A percentile compares a stretch with the other conserved stretches of the same genome.
Evolutionary conservation across 1,139 yeast species (phyloP).

Genomic region (Kodamaea ohmeri): DNA sequence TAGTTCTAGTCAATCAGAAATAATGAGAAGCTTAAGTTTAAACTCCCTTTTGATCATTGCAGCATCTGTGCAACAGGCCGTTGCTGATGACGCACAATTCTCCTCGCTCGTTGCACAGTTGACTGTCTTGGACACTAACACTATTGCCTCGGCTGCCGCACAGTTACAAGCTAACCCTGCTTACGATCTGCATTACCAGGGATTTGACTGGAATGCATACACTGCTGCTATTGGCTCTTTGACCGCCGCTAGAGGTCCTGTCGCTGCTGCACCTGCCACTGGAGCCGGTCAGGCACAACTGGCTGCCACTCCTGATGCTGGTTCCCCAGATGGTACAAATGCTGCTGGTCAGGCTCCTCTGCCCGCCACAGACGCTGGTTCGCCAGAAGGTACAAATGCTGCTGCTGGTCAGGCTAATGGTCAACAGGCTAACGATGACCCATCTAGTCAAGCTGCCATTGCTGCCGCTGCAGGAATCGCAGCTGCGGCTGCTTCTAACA

Average conservation of each 20-base stretch:
- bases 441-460: conserved; percentile 8
- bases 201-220: conserved; percentile 12
- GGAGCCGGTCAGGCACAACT: no score
- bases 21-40: conserved; percentile 3
- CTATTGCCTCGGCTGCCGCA: conserved; percentile 11
- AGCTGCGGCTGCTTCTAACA: conserved; percentile 3
- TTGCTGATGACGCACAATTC: conserved; percentile 8
- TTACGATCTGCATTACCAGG: conserved; percentile 5
- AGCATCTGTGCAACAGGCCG: conserved; percentile 5
- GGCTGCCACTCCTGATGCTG: conserved; percentile 8
- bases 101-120: conserved; percentile 8
- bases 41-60: conserved; percentile 8
- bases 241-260: conserved; percentile 6
- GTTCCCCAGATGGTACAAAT: conserved; percentile 3
- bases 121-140: conserved; percentile 9
- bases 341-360: no score
- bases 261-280: conserved; percentile 5
- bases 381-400: no score
- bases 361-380: no score
- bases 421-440: conserved; percentile 6
- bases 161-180: conserved; percentile 6
- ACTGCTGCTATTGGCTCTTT: conserved; percentile 10
- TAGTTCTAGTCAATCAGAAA: no score
- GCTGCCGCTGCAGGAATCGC: conserved; percentile 9
- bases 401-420: no score